Conservation (phyloP, 768 basidiomycete species). For the Dioszegia aurantiaca region DNA sequence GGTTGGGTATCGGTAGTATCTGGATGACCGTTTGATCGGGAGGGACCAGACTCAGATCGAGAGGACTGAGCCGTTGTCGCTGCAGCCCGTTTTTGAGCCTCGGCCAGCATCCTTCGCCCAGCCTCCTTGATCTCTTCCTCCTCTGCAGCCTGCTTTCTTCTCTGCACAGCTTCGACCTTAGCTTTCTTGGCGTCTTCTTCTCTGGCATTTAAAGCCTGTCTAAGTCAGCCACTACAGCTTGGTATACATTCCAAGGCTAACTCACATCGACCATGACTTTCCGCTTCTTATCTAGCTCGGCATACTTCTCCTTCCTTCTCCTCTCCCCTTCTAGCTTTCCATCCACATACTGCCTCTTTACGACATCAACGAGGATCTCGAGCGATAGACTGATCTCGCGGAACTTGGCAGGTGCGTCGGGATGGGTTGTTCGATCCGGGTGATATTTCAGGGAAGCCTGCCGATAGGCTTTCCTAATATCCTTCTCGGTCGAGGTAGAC, state of each 20-base stretch:
- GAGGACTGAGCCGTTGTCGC: slow-evolving; percentile 5
- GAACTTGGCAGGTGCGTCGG: slow-evolving; percentile 42
- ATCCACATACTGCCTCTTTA: slow-evolving; percentile 45
- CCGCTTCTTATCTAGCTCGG: slow-evolving; percentile 43
- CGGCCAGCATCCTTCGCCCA: slow-evolving; percentile 42
- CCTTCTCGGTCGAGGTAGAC: slow-evolving; percentile 38
- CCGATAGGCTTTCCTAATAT: slow-evolving; percentile 41
- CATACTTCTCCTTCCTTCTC: slow-evolving; percentile 40
- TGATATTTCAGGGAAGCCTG: slow-evolving; percentile 47
- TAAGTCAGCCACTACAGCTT: neutral
- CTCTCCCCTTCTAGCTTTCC: slow-evolving; percentile 36
- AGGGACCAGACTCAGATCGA: neutral
- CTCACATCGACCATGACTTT: slow-evolving; percentile 49
- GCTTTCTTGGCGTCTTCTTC: slow-evolving; percentile 51
- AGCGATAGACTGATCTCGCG: slow-evolving; percentile 39
- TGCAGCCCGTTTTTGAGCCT: slow-evolving; percentile 32
- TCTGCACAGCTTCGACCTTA: slow-evolving; percentile 31
- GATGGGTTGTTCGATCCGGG: slow-evolving; percentile 42
- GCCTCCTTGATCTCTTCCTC: slow-evolving; percentile 48
- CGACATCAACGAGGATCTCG: slow-evolving; percentile 37
- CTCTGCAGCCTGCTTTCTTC: slow-evolving; percentile 28
- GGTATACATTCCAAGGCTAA: no score
- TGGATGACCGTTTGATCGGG: slow-evolving; percentile 6
- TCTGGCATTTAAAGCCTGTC: slow-evolving; percentile 38
- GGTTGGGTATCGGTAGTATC: slow-evolving; percentile 19